Percentiles rank a stretch among this genome's conserved stretches.
Evolutionary conservation across 2,329 filamentous ascomycete species (phyloP).

Genomic region (Rhinocladiella mackenziei): DNA sequence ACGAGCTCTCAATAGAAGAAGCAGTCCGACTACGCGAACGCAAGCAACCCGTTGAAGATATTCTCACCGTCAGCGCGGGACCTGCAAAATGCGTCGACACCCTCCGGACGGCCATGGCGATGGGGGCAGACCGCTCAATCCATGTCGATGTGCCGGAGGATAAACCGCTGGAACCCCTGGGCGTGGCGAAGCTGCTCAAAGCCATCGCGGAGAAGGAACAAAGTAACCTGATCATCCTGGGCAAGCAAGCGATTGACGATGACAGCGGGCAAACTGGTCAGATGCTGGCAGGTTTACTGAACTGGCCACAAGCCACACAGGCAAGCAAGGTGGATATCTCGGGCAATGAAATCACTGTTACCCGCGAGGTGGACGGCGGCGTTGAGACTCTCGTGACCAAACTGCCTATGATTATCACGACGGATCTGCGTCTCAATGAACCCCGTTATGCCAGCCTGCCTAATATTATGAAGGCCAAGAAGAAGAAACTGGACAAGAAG

Average conservation of each 20-base stretch:
- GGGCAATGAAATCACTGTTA: conserved; percentile 69
- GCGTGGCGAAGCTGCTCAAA: conserved; percentile 84
- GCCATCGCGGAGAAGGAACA: conserved; percentile 77
- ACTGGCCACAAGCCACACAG: conserved; percentile 93
- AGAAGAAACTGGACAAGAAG: conserved; percentile 97
- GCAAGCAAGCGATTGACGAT: conserved; percentile 98
- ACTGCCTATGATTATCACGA: conserved; percentile 90
- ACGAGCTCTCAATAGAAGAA: conserved; percentile 97
- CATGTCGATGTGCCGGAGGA: conserved; percentile 77
- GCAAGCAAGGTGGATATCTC: conserved; percentile 76
- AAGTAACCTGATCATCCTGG: conserved; percentile 86
- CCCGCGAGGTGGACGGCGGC: conserved; percentile 90
- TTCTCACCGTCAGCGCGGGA: conserved; percentile 83
- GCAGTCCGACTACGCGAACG: conserved; percentile 90
- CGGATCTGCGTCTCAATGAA: conserved; percentile 90
- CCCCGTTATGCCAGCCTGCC: conserved; percentile 91
- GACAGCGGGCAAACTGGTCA: conserved; percentile 94
- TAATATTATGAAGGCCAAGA: conserved; percentile 99
- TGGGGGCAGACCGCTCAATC: conserved; percentile 90
- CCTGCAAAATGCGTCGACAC: conserved; percentile 83
- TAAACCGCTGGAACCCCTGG: conserved; percentile 72
- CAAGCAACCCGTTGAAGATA: conserved; percentile 78
- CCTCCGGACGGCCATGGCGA: conserved; percentile 94
- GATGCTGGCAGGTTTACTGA: conserved; percentile 90
- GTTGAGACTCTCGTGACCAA: conserved; percentile 82